Percentiles rank a stretch among this genome's conserved stretches.
Evolutionary conservation across 2,329 filamentous ascomycete genomes (phyloP).

Genomic region (Epichloe sp.): DNA sequence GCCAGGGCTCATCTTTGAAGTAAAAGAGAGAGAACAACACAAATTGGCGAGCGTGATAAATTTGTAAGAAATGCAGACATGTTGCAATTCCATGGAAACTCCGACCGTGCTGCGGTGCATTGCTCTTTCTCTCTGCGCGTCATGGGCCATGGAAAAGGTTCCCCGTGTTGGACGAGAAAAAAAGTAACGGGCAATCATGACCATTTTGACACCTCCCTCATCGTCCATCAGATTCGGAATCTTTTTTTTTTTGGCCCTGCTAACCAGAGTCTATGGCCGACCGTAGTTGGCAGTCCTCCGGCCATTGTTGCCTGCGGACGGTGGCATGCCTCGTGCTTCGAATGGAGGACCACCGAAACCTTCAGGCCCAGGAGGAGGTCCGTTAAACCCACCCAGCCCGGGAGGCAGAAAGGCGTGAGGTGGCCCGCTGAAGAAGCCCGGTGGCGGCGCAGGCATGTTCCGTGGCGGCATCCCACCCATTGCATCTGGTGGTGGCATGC

Average conservation of each 20-base stretch:
- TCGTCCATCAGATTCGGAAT: neutral
- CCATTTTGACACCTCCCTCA: no score
- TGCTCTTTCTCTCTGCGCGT: no score
- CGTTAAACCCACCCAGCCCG: conserved; percentile 43
- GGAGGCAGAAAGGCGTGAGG: conserved; percentile 41
- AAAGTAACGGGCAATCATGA: no score
- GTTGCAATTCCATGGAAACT: no score
- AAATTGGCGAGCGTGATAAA: no score
- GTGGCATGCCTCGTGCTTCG: conserved; percentile 42
- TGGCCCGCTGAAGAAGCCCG: conserved; percentile 40
- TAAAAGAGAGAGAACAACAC: no score
- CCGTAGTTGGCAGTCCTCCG: conserved; percentile 19
- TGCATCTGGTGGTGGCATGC: conserved; percentile 32
- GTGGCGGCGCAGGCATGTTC: conserved; percentile 43
- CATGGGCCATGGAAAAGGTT: no score
- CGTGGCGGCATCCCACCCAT: conserved; percentile 38
- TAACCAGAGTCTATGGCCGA: conserved; percentile 14
- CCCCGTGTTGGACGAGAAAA: no score
- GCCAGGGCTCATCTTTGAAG: no score
- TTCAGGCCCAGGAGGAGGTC: conserved; percentile 32
- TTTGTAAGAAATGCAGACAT: no score
- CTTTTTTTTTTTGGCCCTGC: neutral
- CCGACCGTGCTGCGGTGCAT: no score
- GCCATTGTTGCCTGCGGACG: conserved; percentile 29
- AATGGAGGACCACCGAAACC: conserved; percentile 35